phyloP scores from a whole-genome alignment of 805 yeast genomes.

The Lipomyces kockii region DNA sequence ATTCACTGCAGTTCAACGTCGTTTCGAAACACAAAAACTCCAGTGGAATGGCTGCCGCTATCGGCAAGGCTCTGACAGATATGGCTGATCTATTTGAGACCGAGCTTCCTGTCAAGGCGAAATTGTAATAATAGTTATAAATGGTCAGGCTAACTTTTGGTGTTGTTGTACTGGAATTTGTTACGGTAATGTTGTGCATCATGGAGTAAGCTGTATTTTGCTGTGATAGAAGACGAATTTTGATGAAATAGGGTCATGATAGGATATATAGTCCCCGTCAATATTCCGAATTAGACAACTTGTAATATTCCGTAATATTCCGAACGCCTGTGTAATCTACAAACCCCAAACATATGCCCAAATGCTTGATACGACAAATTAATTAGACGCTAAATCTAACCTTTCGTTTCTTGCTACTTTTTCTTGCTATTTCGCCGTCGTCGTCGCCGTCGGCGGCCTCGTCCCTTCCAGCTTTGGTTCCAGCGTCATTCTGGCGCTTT shows the following conservation, averaged over 20 bases:
- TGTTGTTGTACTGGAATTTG: too few relatives aligned
- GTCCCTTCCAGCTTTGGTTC: not conserved
- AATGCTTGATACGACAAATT: not conserved
- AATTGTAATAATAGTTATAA: conserved; percentile 42
- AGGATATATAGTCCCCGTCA: not conserved
- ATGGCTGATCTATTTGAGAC: conserved; percentile 63
- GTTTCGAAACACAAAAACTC: conserved; percentile 66
- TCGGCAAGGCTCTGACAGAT: conserved; percentile 81
- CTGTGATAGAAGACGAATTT: not conserved
- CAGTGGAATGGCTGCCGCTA: conserved; percentile 60
- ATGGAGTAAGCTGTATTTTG: too few relatives aligned
- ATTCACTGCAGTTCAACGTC: conserved; percentile 84
- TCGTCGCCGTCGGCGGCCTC: conserved; percentile 1
- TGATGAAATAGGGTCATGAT: not conserved
- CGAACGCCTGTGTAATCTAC: not conserved
- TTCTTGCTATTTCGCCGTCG: not conserved
- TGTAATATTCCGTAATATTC: not conserved
- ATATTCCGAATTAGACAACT: not conserved
- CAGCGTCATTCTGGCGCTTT: conserved; percentile 49
- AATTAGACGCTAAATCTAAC: conserved; percentile 22
- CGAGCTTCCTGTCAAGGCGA: conserved; percentile 45
- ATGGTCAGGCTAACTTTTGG: too few relatives aligned
- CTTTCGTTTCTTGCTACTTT: conserved; percentile 13
- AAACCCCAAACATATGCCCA: too few relatives aligned
- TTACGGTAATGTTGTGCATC: too few relatives aligned